Conservation (phyloP, 2,329 filamentous ascomycete genomes). For the Fusarium sp. region DNA sequence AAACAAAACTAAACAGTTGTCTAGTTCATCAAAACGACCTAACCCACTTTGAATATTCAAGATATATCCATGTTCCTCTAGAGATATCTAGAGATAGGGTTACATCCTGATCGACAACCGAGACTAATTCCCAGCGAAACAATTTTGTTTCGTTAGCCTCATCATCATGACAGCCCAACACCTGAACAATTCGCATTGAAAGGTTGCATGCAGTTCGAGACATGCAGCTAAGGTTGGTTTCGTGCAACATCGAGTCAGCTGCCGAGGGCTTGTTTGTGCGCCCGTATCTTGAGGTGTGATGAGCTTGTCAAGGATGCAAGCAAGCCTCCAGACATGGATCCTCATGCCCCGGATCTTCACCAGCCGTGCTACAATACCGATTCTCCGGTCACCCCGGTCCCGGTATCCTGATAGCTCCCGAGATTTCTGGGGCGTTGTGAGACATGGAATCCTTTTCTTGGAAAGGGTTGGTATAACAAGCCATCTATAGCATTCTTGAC, state of each 20-base stretch:
- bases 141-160: constrained; percentile 14
- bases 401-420: neutral
- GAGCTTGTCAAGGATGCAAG: neutral
- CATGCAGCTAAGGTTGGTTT: neutral
- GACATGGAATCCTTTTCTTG: constrained; percentile 21
- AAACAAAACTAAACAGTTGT: constrained; percentile 6
- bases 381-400: constrained; percentile 26
- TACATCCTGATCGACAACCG: constrained; percentile 33
- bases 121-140: constrained; percentile 16
- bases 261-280: constrained; percentile 9
- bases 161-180: neutral
- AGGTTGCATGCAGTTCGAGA: neutral
- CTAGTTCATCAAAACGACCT: neutral
- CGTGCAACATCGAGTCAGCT: constrained; percentile 6
- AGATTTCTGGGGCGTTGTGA: constrained; percentile 23
- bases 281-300: constrained; percentile 1
- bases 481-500: neutral
- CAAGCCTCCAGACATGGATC: constrained; percentile 16
- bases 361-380: constrained; percentile 26
- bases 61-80: constrained; percentile 24
- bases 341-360: constrained; percentile 2
- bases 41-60: constrained; percentile 12
- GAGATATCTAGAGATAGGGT: constrained; percentile 38
- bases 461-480: constrained; percentile 4
- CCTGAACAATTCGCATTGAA: neutral